Conservation (phyloP, 176 grass and related monocot species). For the Hyparrhenia diplandra region DNA sequence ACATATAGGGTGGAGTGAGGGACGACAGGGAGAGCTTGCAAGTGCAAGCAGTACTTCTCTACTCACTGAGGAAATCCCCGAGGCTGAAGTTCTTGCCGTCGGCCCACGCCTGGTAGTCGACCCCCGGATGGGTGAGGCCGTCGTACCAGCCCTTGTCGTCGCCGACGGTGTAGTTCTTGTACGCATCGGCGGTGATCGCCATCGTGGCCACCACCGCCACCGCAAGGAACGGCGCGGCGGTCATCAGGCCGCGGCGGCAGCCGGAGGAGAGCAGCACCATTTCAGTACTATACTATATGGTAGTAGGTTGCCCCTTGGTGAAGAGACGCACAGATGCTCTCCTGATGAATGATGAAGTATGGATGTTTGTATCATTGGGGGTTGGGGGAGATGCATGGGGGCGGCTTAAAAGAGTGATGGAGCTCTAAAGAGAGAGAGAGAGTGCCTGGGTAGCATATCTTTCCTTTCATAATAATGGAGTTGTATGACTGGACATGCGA, state of each 20-base stretch:
- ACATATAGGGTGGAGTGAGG: neutral
- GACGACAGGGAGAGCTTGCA: neutral
- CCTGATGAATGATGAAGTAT: neutral
- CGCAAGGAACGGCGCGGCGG: neutral
- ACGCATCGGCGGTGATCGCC: constrained; percentile 24
- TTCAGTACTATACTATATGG: neutral
- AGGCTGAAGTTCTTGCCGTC: constrained; percentile 84
- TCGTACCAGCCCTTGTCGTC: constrained; percentile 89
- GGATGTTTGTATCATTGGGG: neutral
- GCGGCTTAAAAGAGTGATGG: constrained; percentile 30
- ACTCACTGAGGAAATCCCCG: constrained; percentile 98
- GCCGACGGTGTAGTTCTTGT: constrained; percentile 97
- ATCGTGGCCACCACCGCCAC: neutral
- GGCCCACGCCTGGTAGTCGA: constrained; percentile 92
- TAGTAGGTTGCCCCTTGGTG: constrained; percentile 21
- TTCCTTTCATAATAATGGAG: neutral
- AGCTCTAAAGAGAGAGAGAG: neutral
- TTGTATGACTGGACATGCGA: neutral
- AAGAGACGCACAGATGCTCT: constrained; percentile 28
- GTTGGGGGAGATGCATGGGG: neutral
- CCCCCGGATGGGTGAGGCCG: constrained; percentile 36
- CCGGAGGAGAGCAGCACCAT: constrained; percentile 19
- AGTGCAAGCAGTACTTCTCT: neutral
- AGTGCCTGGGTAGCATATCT: neutral
- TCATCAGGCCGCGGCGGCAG: neutral